A percentile compares a stretch with the other conserved stretches of the same genome.
Evolutionary conservation across 306 rosid species (phyloP).

Genomic region (Pterocarpus macrocarpus): DNA sequence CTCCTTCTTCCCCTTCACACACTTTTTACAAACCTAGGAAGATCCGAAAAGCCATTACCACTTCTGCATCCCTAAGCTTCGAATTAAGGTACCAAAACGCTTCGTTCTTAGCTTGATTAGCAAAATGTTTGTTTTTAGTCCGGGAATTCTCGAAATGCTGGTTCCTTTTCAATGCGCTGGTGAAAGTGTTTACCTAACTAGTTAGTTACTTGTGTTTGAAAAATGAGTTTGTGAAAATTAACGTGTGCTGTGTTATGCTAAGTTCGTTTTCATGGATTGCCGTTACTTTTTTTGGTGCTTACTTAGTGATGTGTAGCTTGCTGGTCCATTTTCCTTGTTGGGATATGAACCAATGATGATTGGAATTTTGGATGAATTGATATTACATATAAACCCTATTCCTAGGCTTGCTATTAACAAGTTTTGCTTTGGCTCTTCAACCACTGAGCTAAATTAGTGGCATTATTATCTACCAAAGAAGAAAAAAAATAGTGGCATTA

Average conservation of each 20-base stretch:
- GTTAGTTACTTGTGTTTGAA: not conserved
- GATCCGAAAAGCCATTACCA: not conserved
- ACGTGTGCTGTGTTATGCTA: not conserved
- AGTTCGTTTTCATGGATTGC: not conserved
- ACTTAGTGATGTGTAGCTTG: not conserved
- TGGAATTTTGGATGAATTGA: not conserved
- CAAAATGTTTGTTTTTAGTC: not conserved
- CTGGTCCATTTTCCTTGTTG: not conserved
- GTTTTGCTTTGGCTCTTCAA: too few species aligned
- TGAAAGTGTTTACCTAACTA: not conserved
- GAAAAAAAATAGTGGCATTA: not conserved
- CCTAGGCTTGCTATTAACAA: too few species aligned
- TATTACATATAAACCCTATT: too few species aligned
- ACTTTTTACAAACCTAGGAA: not conserved
- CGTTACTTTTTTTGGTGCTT: not conserved
- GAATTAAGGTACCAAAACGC: not conserved
- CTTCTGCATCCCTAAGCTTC: not conserved
- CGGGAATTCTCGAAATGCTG: not conserved
- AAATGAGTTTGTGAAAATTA: not conserved
- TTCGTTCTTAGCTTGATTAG: not conserved
- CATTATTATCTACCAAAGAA: not conserved
- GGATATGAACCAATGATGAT: not conserved
- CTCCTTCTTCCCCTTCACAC: not conserved
- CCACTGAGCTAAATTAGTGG: not conserved
- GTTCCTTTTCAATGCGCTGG: not conserved